Conservation (phyloP, 2,329 filamentous ascomycete species). For the Helicocarpus griseus region DNA sequence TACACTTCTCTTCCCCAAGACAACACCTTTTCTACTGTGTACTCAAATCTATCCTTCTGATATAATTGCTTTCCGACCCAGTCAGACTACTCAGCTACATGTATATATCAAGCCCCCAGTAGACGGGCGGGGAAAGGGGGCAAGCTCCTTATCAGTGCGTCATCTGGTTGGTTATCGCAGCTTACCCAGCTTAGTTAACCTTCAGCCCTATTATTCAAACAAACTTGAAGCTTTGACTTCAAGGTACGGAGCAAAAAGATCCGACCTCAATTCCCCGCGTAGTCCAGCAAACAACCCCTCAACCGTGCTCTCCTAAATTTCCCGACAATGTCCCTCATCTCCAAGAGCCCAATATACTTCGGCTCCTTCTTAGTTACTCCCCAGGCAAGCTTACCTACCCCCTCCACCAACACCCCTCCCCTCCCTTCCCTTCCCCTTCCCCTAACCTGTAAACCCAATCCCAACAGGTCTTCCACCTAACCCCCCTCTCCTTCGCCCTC, state of each 20-base stretch:
- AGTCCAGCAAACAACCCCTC: not conserved
- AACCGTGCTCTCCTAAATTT: not conserved
- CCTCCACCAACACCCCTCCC: not conserved
- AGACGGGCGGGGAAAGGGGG: too few relatives aligned
- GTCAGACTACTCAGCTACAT: too few relatives aligned
- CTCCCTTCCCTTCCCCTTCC: not conserved
- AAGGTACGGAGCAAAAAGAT: too few relatives aligned
- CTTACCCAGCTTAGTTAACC: too few relatives aligned
- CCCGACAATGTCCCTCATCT: constrained; percentile 14
- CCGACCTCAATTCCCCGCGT: not conserved
- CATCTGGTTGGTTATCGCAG: too few relatives aligned
- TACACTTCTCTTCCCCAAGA: too few relatives aligned
- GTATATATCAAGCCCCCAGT: too few relatives aligned
- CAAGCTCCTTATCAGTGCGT: too few relatives aligned
- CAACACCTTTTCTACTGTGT: not conserved
- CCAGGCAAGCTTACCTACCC: constrained; percentile 44
- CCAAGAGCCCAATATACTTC: constrained; percentile 49
- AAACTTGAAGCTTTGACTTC: too few relatives aligned
- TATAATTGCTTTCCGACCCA: not conserved
- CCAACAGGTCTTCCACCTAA: constrained; percentile 72
- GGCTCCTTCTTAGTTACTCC: constrained; percentile 67
- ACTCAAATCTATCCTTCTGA: not conserved
- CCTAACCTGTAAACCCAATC: not conserved
- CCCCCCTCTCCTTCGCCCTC: constrained; percentile 70
- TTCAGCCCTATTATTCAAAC: too few relatives aligned